These are phyloP conservation scores for Cinnamomum chago DNA, from an alignment of 164 flowering plant species.

Conservation along the genomic window DNA sequence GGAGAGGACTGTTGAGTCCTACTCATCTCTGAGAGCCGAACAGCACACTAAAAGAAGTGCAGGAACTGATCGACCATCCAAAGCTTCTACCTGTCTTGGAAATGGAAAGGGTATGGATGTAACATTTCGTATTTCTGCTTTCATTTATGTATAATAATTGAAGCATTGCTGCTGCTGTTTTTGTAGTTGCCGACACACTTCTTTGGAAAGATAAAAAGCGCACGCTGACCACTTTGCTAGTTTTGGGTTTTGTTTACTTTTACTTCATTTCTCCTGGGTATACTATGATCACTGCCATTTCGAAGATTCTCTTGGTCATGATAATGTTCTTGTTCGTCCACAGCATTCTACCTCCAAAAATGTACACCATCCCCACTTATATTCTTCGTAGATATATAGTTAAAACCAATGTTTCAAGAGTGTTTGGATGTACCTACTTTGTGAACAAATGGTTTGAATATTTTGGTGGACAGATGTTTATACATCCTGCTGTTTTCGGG, in stretches of 20 bases:
- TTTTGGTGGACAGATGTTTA: neutral
- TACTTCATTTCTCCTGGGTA: conserved; percentile 62
- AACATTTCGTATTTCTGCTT: neutral
- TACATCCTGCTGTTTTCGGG: neutral
- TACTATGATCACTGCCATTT: conserved; percentile 58
- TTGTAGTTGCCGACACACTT: conserved; percentile 86
- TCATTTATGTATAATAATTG: neutral
- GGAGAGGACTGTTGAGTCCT: conserved; percentile 71
- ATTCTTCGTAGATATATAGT: neutral
- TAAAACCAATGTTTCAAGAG: neutral
- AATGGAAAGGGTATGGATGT: conserved; percentile 58
- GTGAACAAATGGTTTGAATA: neutral
- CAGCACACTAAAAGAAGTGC: conserved; percentile 29
- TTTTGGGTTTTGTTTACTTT: conserved; percentile 58
- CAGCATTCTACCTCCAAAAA: conserved; percentile 63
- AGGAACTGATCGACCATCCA: conserved; percentile 60
- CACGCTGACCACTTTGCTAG: conserved; percentile 41
- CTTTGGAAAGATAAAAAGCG: conserved; percentile 84
- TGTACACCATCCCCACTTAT: conserved; percentile 38
- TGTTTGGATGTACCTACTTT: neutral
- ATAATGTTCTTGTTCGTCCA: conserved; percentile 67
- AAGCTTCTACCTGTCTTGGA: conserved; percentile 68
- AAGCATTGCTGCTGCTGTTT: conserved; percentile 11
- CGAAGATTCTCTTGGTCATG: conserved; percentile 57
- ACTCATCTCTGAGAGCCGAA: conserved; percentile 67